These are phyloP conservation scores for Colletotrichum lentis DNA, from an alignment of 2,329 filamentous ascomycete species.

Conservation along the genomic window DNA sequence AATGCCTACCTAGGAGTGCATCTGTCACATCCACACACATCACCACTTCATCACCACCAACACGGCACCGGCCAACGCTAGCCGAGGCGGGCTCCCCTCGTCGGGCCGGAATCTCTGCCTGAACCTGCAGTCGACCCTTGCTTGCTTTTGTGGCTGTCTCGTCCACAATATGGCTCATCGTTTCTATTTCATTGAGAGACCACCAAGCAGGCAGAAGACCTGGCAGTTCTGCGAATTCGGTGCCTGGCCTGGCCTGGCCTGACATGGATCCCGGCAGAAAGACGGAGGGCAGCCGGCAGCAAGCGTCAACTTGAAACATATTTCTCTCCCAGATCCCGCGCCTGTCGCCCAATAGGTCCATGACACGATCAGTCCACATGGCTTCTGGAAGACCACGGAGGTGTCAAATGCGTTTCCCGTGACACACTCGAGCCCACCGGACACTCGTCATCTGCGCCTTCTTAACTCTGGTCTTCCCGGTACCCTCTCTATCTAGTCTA, in stretches of 20 bases:
- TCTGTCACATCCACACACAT: conserved; percentile 19
- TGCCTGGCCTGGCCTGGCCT: not conserved
- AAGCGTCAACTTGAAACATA: conserved; percentile 31
- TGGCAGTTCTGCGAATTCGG: not conserved
- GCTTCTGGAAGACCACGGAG: conserved; percentile 31
- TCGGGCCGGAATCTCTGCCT: conserved; percentile 6
- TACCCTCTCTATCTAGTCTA: no score
- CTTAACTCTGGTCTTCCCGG: no score
- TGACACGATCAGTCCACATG: conserved; percentile 25
- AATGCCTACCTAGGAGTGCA: not conserved
- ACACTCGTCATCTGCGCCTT: no score
- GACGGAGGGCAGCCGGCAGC: conserved; percentile 10
- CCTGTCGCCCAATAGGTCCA: conserved; percentile 26
- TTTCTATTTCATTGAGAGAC: no score
- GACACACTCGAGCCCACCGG: conserved; percentile 23
- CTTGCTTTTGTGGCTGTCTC: not conserved
- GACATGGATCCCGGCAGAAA: not conserved
- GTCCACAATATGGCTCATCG: not conserved
- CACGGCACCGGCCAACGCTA: conserved; percentile 11
- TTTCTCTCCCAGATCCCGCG: conserved; percentile 23
- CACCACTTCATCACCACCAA: conserved; percentile 36
- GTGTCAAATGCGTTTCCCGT: conserved; percentile 31
- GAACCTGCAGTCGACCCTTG: not conserved
- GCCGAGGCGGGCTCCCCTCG: not conserved
- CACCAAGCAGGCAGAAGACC: not conserved